Evolutionary conservation across 176 grass and related monocot species (phyloP).

Genomic region (Aegilops speltoides): DNA sequence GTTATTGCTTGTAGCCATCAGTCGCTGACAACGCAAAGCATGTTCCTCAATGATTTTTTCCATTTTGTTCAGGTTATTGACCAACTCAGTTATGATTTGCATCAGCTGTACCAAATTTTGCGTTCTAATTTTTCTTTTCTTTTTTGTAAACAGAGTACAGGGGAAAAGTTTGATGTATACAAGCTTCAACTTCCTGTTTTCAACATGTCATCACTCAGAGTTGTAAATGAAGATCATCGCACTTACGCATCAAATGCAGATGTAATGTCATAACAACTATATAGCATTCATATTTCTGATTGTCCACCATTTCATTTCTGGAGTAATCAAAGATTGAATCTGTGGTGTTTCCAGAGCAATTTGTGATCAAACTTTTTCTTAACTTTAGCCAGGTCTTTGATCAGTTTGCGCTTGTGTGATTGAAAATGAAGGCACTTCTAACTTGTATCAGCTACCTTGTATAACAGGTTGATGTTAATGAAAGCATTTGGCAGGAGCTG

Average conservation of each 20-base stretch:
- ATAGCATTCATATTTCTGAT: constrained; percentile 20
- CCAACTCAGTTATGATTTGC: constrained; percentile 2
- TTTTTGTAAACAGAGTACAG: constrained; percentile 54
- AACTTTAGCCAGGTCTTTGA: not conserved
- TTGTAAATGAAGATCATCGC: constrained; percentile 89
- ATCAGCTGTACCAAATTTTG: constrained; percentile 11
- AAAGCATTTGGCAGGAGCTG: constrained; percentile 88
- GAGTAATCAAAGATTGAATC: constrained; percentile 19
- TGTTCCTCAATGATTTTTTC: constrained; percentile 89
- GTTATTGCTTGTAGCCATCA: constrained; percentile 92
- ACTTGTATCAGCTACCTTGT: constrained; percentile 40
- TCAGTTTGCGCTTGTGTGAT: not conserved
- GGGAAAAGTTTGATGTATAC: constrained; percentile 78
- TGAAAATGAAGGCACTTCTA: constrained; percentile 24
- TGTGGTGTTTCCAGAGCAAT: not conserved
- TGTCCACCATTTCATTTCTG: constrained; percentile 15
- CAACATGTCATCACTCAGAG: constrained; percentile 81
- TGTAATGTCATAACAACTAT: constrained; percentile 56
- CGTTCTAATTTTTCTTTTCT: constrained; percentile 34
- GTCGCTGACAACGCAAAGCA: constrained; percentile 71
- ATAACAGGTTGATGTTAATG: constrained; percentile 71
- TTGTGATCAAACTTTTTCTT: constrained; percentile 1
- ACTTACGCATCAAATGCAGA: constrained; percentile 89
- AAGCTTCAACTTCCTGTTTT: constrained; percentile 92
- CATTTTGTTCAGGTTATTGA: constrained; percentile 87